Evolutionary conservation across 257 asterid species (phyloP).

Genomic region (Solanum clarkiae): DNA sequence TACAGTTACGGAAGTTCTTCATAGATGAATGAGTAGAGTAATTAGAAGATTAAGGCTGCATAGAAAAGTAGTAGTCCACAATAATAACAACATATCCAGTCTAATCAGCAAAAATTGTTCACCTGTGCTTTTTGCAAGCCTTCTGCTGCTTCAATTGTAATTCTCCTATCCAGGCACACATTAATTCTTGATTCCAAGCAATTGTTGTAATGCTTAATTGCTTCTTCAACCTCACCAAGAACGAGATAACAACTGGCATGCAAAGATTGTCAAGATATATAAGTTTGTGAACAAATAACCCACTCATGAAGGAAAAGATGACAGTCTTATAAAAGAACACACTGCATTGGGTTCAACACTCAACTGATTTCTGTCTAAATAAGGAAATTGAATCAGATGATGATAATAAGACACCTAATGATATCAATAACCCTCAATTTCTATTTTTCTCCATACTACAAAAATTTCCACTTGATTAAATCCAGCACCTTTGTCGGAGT

Average conservation of each 20-base stretch:
- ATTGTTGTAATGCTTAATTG: conserved; percentile 35
- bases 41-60: background rate
- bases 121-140: conserved; percentile 86
- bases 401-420: background rate
- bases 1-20: background rate
- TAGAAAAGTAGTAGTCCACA: background rate
- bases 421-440: background rate
- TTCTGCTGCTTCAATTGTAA: conserved; percentile 75
- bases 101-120: background rate
- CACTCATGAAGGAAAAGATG: background rate
- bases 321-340: background rate
- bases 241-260: conserved; percentile 59
- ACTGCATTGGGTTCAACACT: background rate
- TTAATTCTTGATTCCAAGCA: conserved; percentile 45
- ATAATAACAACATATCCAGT: background rate
- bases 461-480: background rate
- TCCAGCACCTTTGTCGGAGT: background rate
- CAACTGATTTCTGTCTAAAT: background rate
- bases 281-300: background rate
- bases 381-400: background rate
- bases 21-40: background rate
- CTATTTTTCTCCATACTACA: background rate
- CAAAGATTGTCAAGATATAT: background rate
- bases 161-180: conserved; percentile 76
- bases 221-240: conserved; percentile 78